These are phyloP conservation scores for Cryphonectria carpinicola DNA, from an alignment of 2,329 filamentous ascomycete genomes.

Conservation along the genomic window DNA sequence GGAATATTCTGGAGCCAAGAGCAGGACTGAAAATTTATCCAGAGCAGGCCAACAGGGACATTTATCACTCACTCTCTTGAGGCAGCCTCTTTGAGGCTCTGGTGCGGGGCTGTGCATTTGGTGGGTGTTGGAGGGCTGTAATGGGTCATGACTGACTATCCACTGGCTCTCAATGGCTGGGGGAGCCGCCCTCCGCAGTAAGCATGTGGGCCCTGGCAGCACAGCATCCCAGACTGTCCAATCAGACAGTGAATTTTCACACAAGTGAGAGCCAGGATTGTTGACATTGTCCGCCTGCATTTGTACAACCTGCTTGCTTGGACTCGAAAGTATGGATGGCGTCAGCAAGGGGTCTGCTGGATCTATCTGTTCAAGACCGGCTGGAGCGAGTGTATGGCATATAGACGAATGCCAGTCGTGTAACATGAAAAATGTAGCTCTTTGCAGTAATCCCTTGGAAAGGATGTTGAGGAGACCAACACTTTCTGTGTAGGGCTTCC, in stretches of 20 bases:
- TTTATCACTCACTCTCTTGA: not conserved
- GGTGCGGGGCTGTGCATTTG: not conserved
- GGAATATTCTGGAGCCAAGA: not conserved
- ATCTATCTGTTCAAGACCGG: not conserved
- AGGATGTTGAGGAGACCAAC: not conserved
- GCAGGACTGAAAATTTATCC: not conserved
- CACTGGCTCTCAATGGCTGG: not conserved
- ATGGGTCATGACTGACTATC: not conserved
- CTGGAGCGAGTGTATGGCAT: not conserved
- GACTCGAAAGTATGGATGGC: too few species aligned
- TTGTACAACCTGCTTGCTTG: not conserved
- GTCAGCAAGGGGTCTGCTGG: too few species aligned
- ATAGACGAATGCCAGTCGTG: not conserved
- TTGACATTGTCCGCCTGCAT: not conserved
- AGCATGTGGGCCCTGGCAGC: not conserved
- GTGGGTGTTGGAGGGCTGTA: not conserved
- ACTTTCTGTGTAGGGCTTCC: not conserved
- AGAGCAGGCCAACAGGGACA: not conserved
- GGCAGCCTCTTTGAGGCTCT: not conserved
- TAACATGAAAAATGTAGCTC: not conserved
- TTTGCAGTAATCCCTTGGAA: not conserved
- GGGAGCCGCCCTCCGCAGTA: not conserved
- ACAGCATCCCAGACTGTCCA: not conserved
- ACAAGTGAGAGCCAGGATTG: not conserved
- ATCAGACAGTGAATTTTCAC: not conserved